Conservation (phyloP, 2,329 filamentous ascomycete species). For the Coniochaeta sp. region DNA sequence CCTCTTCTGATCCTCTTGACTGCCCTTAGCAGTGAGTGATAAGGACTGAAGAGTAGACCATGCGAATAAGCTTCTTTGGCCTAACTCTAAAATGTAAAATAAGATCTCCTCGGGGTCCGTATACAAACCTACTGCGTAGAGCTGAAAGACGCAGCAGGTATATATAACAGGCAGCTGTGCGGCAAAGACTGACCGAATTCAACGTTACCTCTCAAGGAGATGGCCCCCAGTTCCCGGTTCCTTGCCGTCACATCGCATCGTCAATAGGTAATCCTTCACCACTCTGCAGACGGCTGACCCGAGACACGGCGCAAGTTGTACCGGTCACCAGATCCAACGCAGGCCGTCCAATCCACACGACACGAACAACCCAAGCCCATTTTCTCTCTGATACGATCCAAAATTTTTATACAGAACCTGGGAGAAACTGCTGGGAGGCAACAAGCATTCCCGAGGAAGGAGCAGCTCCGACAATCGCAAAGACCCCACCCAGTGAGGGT, state of each 20-base stretch:
- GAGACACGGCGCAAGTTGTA: too few relatives aligned
- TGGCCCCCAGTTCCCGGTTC: neutral
- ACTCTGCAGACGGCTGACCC: neutral
- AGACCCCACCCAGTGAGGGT: too few relatives aligned
- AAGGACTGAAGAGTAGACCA: neutral
- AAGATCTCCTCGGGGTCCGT: neutral
- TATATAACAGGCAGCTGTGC: neutral
- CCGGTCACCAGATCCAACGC: too few relatives aligned
- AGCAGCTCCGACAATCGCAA: neutral
- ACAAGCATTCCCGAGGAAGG: neutral
- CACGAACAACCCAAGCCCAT: too few relatives aligned
- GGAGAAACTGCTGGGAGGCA: neutral
- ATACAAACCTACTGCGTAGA: neutral
- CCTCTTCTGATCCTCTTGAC: too few relatives aligned
- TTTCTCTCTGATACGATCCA: too few relatives aligned
- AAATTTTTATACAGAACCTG: too few relatives aligned
- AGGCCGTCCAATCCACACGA: too few relatives aligned
- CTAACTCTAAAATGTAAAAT: neutral
- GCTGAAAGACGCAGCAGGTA: neutral
- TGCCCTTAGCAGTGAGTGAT: neutral
- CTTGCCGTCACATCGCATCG: neutral
- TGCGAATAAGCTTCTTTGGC: neutral
- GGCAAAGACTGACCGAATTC: slow-evolving; percentile 2
- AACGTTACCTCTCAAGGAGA: slow-evolving; percentile 6
- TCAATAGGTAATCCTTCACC: neutral